Evolutionary conservation across 306 rosid genomes (phyloP).

Genomic region (Rosa lucieae): DNA sequence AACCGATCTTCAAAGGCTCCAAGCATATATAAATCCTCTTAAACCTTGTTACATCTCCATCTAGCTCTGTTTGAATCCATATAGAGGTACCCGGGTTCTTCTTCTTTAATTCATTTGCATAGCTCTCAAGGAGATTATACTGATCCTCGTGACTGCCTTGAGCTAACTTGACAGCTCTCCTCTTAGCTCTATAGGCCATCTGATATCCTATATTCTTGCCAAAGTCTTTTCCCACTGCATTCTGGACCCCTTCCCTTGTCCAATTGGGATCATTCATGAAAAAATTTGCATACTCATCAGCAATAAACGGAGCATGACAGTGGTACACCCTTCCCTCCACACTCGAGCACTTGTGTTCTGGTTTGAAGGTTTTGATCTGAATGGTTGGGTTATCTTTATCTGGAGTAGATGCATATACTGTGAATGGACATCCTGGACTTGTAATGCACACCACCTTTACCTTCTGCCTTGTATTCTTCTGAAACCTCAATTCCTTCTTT

Average conservation of each 20-base stretch:
- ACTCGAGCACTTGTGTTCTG: too few species aligned
- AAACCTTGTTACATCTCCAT: background rate
- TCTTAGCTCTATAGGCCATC: background rate
- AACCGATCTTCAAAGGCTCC: background rate
- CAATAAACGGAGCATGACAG: background rate
- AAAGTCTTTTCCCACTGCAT: background rate
- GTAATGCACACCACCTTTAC: too few species aligned
- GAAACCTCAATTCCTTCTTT: too few species aligned
- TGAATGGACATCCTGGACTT: too few species aligned
- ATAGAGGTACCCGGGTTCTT: background rate
- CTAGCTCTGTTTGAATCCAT: background rate
- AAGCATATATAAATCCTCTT: background rate
- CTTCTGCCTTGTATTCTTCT: too few species aligned
- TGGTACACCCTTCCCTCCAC: background rate
- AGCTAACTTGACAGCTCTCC: fast-evolving
- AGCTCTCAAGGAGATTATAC: background rate
- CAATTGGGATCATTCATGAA: too few species aligned
- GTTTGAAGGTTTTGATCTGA: too few species aligned
- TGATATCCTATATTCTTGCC: background rate
- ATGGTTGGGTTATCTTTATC: too few species aligned
- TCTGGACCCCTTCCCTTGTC: background rate
- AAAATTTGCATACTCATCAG: background rate
- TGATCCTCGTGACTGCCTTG: background rate
- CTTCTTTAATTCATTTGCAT: background rate
- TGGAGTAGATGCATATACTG: too few species aligned